Evolutionary conservation across 495 filamentous ascomycete genomes (phyloP), one percentile per base, ranked within the genome.

Genomic region (Pyronema omphalodes): DNA sequence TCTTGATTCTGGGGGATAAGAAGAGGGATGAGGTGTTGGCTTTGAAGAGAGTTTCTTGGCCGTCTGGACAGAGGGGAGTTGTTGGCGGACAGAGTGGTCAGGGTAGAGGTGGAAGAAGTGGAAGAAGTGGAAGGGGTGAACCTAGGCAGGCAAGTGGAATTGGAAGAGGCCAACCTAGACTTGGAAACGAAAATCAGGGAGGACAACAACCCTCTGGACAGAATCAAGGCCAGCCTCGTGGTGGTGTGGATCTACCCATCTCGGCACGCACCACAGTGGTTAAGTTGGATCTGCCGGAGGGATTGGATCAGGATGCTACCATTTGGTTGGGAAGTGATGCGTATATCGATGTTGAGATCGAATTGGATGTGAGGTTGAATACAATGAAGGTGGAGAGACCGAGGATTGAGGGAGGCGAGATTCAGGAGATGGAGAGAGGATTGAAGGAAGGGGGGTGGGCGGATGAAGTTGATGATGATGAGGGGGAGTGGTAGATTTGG

Each of bases 1-100:
- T 96, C 66, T 74, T 89, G 6, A 55, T 96, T 39, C 73, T 93
- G 0, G 74, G 76, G 3, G 78, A 86, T 57, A 67, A 73, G 0
- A 67, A 66, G 9, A 70, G 64, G 7, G 87, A 88, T 56, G 87
- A 94, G 56, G 71, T 96, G 5, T 60, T 93, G 6, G 89, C 82
- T 1, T 71, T 96, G 47, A 94, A 94, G 71, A 71, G 91, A 48
- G 77, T 87, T 0, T 80, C 79, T 0, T 96, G 89, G 87, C 74
- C 71, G 11, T 55, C 71, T 14, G 14, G 14, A n/a, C 9, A 9
- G 14, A 47, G 23, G 14, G 9, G n/a, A 3, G 23, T 5, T 29
- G 44, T 19, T 23, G 51, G 51, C 34, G 14, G 14, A 3, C 51
- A 29, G 14, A 7, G 51, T 5, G 18, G 52, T 36, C 17, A 62